These are phyloP conservation scores for Takashimella koratensis DNA, from an alignment of 1,284 basidiomycete genomes.

Conservation along the genomic window DNA sequence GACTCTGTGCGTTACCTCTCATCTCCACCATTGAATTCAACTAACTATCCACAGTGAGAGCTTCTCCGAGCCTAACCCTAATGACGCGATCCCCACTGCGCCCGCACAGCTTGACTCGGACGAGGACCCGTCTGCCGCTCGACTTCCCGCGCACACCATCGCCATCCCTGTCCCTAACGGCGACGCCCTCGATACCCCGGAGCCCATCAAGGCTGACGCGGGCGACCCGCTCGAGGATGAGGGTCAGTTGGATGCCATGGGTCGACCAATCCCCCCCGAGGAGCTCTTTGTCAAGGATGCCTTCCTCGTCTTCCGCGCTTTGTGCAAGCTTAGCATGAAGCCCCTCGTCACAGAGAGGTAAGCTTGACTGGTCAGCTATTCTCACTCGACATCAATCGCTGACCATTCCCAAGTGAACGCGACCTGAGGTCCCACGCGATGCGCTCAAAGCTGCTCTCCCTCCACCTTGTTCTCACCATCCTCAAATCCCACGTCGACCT, in stretches of 20 bases:
- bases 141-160: conserved; percentile 28
- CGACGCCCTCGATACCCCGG: conserved; percentile 36
- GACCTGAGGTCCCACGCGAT: conserved; percentile 92
- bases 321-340: conserved; percentile 98
- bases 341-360: conserved; percentile 87
- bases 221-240: conserved; percentile 23
- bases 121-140: conserved; percentile 13
- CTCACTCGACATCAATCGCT: conserved; percentile 1
- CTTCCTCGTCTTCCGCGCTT: conserved; percentile 88
- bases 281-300: conserved; percentile 93
- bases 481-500: conserved; percentile 84
- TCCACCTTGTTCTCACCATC: conserved; percentile 89
- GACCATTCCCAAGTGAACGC: conserved; percentile 62
- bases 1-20: conserved; percentile 40
- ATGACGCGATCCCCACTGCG: conserved; percentile 43
- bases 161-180: conserved; percentile 40
- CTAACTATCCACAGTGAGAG: conserved; percentile 14
- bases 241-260: conserved; percentile 31
- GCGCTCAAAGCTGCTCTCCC: conserved; percentile 87
- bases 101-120: conserved; percentile 24
- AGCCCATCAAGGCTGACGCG: conserved; percentile 6
- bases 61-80: conserved; percentile 48
- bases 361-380: conserved; percentile 20
- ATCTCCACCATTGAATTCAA: no score
- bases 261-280: conserved; percentile 49